Base-by-base conservation (phyloP, 371 early-diverging fungal species). In the Mortierella sp. region DNA sequence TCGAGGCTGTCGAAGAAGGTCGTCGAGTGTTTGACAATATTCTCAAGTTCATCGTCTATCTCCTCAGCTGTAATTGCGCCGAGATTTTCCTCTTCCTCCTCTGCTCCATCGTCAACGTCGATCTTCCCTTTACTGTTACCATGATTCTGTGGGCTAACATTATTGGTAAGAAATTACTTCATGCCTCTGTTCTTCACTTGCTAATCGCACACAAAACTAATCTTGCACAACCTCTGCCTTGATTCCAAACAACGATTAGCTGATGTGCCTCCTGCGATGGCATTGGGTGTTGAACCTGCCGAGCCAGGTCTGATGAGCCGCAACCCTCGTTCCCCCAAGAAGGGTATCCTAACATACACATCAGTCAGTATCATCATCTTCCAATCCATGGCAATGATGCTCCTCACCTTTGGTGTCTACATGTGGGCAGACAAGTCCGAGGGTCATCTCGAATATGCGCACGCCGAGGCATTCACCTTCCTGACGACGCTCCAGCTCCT, bases 11-110 rank as follows among this genome's bases (percentile, higher is more conserved):
- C 28, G 89, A 91, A 80, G 96, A 96, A 88, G 97, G 97, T 65
- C 93, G 98, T 58, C 94, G 94, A 42, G 96, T 97, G 21, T 97
- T 96, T 90, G 95, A 95, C 88, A 99, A 99, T 89, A 98, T 99
- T 89, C 90, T 95, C 78, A 97, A 98, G 80, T 98, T 98, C 85
- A 95, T 98, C 65, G 95, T 96, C 6, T 97, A 97, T 82, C 93
- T 99, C 88, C 89, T 99, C 48, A 93, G 94, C 50, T 97, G 97
- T 77, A 99, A 99, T 83, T 94, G 94, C 24, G 95, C 94, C 63
- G 96, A 96, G 85, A 88, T 97, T 42, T 88, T 95, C 16, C 90
- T 94, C 57, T 89, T 97, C 75, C 70, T 96, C 11, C 78, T 97
- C 21, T 96, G 70, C 54, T 28, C 89, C 21, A 73, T 75, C 52